Conservation (phyloP, 2,329 filamentous ascomycete genomes). For the Verticillium longisporum region DNA sequence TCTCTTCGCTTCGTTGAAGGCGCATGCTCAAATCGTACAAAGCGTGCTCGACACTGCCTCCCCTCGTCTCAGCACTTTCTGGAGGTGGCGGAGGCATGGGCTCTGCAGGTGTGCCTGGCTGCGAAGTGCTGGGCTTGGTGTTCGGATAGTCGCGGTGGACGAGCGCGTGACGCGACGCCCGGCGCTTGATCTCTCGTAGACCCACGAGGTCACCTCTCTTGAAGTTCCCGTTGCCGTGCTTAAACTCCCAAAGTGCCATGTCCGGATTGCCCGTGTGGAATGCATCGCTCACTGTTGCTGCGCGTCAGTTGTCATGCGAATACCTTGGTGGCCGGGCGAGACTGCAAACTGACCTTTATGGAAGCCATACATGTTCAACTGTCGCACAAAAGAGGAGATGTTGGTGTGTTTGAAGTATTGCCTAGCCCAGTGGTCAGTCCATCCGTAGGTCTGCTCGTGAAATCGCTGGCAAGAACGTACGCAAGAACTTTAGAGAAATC, state of each 20-base stretch:
- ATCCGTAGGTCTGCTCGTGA: not conserved
- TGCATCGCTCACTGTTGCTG: constrained; percentile 77
- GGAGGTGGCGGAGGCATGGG: constrained; percentile 52
- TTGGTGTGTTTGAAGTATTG: constrained; percentile 99
- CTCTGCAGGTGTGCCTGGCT: constrained; percentile 80
- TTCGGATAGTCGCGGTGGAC: constrained; percentile 87
- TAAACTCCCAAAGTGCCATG: constrained; percentile 96
- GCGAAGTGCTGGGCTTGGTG: constrained; percentile 67
- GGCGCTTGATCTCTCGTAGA: constrained; percentile 88
- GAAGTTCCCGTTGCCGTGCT: constrained; percentile 95
- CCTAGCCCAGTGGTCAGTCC: constrained; percentile 35
- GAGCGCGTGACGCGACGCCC: constrained; percentile 85
- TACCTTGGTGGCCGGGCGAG: not conserved
- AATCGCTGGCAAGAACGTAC: constrained; percentile 47
- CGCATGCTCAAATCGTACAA: constrained; percentile 74
- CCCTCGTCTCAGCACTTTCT: constrained; percentile 69
- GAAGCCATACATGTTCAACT: constrained; percentile 99
- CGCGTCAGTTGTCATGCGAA: constrained; percentile 11
- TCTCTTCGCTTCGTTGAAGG: constrained; percentile 77
- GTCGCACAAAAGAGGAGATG: constrained; percentile 95
- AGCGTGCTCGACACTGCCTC: constrained; percentile 71
- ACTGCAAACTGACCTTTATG: constrained; percentile 69
- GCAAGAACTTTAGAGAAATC: constrained; percentile 98
- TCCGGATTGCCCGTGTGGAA: constrained; percentile 94
- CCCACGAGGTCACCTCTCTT: constrained; percentile 90